Percentiles rank a stretch among this genome's conserved stretches.
Conservation (phyloP, 495 filamentous ascomycete genomes). For the Tuber borchii region DNA sequence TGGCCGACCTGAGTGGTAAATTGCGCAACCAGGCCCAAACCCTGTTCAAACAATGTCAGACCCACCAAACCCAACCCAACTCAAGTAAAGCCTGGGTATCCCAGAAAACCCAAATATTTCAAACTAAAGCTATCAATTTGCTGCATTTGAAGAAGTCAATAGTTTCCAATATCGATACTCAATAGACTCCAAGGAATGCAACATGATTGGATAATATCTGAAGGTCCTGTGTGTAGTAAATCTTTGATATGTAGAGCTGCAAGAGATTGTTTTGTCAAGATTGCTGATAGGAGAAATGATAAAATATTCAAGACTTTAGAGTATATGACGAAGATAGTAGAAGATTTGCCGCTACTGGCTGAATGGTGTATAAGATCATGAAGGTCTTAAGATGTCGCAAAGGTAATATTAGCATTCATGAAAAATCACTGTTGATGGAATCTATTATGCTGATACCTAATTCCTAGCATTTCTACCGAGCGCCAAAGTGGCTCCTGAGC, state of each 20-base stretch:
- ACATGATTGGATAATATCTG: not conserved
- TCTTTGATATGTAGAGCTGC: not conserved
- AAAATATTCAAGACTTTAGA: not conserved
- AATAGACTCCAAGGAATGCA: slow-evolving; percentile 2
- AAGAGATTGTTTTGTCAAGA: not conserved
- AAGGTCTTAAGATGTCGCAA: not conserved
- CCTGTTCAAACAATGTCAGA: too few species aligned
- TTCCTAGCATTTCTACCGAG: not conserved
- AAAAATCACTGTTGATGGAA: not conserved
- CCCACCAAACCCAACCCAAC: too few species aligned
- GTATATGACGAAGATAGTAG: not conserved
- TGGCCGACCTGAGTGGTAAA: too few species aligned
- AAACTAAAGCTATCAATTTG: too few species aligned
- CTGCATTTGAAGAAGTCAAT: too few species aligned
- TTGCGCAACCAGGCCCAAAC: too few species aligned
- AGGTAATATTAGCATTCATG: not conserved
- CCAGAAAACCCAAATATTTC: too few species aligned
- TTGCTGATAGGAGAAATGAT: not conserved
- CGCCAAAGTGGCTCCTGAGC: not conserved
- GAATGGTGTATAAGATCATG: not conserved
- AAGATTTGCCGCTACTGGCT: not conserved
- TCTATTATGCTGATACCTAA: not conserved
- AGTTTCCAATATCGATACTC: too few species aligned
- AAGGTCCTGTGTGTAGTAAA: not conserved
- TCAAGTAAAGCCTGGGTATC: too few species aligned